Conservation (phyloP, 441 rosid species). For the Jatropha podagrica region DNA sequence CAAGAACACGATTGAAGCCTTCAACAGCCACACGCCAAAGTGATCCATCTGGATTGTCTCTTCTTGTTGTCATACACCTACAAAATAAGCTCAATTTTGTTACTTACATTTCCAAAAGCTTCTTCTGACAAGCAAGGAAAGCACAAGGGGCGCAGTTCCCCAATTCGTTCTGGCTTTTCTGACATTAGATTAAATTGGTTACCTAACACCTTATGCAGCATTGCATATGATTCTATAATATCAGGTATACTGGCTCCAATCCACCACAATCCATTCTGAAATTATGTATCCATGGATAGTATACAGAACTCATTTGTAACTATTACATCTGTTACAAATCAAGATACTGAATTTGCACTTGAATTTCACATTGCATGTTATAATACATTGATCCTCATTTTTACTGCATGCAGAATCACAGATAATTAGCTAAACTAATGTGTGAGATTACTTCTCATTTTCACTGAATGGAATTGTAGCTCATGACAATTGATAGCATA, state of each 20-base stretch:
- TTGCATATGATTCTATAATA: not conserved
- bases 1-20: constrained; percentile 79
- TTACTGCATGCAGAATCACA: not conserved
- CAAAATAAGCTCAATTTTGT: constrained; percentile 23
- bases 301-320: not conserved
- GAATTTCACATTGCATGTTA: not conserved
- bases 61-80: constrained; percentile 96
- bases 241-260: constrained; percentile 2
- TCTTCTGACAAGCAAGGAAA: not conserved
- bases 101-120: constrained; percentile 8
- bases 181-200: not conserved
- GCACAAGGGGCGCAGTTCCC: not conserved
- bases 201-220: not conserved
- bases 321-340: not conserved
- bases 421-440: not conserved
- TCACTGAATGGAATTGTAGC: not conserved
- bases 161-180: not conserved
- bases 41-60: constrained; percentile 94
- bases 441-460: not conserved
- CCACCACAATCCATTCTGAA: constrained; percentile 8
- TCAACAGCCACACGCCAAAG: constrained; percentile 94
- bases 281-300: not conserved
- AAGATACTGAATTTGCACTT: not conserved
- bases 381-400: not conserved
- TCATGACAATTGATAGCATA: constrained; percentile 6